A percentile compares a stretch with the other conserved stretches of the same genome.
Evolutionary conservation across 805 yeast species (phyloP).

Genomic region (Teunomyces cretensis): DNA sequence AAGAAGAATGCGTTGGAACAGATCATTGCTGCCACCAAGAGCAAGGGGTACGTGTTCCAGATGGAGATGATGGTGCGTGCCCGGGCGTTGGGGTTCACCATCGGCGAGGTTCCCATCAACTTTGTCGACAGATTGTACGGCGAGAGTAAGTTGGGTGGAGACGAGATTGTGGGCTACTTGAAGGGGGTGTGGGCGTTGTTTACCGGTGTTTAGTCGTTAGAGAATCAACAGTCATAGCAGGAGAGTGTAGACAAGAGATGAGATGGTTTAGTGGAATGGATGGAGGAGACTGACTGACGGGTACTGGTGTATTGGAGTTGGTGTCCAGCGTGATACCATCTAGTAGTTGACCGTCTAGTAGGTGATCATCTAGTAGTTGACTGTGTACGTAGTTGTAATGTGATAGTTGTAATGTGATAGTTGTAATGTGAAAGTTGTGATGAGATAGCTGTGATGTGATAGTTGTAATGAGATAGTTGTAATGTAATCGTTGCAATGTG

Average conservation of each 20-base stretch:
- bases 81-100: conserved; percentile 65
- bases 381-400: too few species aligned
- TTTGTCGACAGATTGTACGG: conserved; percentile 80
- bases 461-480: too few species aligned
- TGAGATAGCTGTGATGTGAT: too few species aligned
- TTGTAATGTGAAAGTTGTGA: too few species aligned
- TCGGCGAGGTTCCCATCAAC: conserved; percentile 77
- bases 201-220: conserved; percentile 46
- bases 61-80: conserved; percentile 90
- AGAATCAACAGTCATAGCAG: background rate
- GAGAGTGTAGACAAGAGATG: background rate
- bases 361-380: too few species aligned
- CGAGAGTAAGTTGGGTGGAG: conserved; percentile 77
- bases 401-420: too few species aligned
- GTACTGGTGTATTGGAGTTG: too few species aligned
- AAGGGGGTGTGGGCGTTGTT: conserved; percentile 76
- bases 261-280: too few species aligned
- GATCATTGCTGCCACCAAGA: conserved; percentile 64
- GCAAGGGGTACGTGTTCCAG: conserved; percentile 82
- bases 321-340: too few species aligned
- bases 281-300: too few species aligned
- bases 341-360: too few species aligned
- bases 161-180: conserved; percentile 73
- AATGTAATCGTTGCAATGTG: too few species aligned
- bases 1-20: conserved; percentile 66